phyloP scores from a whole-genome alignment of 306 rosid species.

The Fragaria vesca region DNA sequence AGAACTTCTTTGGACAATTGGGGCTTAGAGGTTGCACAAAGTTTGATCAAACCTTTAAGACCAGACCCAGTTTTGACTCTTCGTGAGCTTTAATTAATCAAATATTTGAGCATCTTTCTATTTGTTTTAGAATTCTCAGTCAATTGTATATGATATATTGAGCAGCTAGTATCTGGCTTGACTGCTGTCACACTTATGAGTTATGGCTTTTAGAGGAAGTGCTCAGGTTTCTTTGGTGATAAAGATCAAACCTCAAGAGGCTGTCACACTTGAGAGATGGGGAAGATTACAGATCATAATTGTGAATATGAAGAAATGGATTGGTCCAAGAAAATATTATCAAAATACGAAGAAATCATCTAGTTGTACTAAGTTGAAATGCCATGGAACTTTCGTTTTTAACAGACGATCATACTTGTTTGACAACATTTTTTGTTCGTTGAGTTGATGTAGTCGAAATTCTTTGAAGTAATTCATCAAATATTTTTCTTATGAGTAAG shows the following conservation, averaged over 20 bases:
- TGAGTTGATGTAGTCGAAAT: not conserved
- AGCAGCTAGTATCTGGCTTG: not conserved
- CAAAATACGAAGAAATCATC: not conserved
- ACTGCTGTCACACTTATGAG: constrained; percentile 3
- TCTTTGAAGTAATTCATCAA: not conserved
- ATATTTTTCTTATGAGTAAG: not conserved
- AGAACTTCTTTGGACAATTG: constrained; percentile 12
- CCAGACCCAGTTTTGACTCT: not conserved
- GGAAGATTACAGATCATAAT: not conserved
- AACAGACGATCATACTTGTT: not conserved
- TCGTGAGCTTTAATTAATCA: constrained; percentile 7
- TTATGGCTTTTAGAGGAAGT: not conserved
- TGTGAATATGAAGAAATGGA: not conserved
- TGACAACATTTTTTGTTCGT: not conserved
- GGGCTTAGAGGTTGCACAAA: constrained; percentile 26
- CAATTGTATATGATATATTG: not conserved
- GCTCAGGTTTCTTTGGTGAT: not conserved
- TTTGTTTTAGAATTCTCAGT: not conserved
- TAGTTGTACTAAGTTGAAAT: not conserved
- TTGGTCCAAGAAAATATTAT: not conserved
- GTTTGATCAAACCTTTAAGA: constrained; percentile 15
- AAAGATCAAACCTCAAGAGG: not conserved
- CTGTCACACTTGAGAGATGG: not conserved
- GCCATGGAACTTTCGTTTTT: not conserved
- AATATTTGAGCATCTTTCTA: not conserved